A percentile compares a stretch with the other conserved stretches of the same genome.
Evolutionary conservation across 345 rosid species (phyloP).

Genomic region (Eucalyptus shirleyi): DNA sequence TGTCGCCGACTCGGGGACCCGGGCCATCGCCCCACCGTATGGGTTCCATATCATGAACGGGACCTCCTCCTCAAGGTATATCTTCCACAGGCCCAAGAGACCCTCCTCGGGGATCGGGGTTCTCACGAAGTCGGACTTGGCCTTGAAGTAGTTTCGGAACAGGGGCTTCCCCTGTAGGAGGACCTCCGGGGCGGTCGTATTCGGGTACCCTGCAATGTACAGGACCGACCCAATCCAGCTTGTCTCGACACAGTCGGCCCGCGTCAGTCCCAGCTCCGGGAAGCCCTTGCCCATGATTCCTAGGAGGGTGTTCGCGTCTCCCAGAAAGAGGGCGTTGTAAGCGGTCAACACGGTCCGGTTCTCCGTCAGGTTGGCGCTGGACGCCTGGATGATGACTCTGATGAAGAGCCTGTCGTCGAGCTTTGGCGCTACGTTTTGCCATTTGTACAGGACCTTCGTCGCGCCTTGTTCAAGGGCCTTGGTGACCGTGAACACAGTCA

Average conservation of each 20-base stretch:
- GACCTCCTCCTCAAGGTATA: slow-evolving; percentile 24
- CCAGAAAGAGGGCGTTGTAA: slow-evolving; percentile 27
- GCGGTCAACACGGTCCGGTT: slow-evolving; percentile 14
- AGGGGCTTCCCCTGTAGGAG: slow-evolving; percentile 41
- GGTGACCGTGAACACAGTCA: slow-evolving; percentile 44
- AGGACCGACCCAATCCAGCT: slow-evolving; percentile 56
- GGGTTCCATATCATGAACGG: slow-evolving; percentile 69
- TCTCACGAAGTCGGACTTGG: slow-evolving; percentile 52
- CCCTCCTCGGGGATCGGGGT: slow-evolving; percentile 18
- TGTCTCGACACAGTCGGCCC: slow-evolving; percentile 32
- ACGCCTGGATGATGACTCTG: slow-evolving; percentile 28
- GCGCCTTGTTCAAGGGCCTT: slow-evolving; percentile 40
- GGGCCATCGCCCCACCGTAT: slow-evolving; percentile 48
- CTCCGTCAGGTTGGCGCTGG: background rate
- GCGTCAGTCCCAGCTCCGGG: slow-evolving; percentile 44
- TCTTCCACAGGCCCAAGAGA: slow-evolving; percentile 39
- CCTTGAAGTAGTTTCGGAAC: slow-evolving; percentile 41
- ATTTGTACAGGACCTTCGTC: slow-evolving; percentile 27
- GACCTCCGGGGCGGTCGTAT: slow-evolving; percentile 17
- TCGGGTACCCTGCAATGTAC: slow-evolving; percentile 40
- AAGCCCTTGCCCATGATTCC: slow-evolving; percentile 35
- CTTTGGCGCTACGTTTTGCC: slow-evolving; percentile 41
- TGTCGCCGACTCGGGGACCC: slow-evolving; percentile 9
- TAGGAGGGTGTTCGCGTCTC: slow-evolving; percentile 5
- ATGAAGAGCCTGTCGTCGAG: slow-evolving; percentile 45